phyloP scores from a whole-genome alignment of 805 yeast genomes.

The Yamadazyma kitorensis region DNA sequence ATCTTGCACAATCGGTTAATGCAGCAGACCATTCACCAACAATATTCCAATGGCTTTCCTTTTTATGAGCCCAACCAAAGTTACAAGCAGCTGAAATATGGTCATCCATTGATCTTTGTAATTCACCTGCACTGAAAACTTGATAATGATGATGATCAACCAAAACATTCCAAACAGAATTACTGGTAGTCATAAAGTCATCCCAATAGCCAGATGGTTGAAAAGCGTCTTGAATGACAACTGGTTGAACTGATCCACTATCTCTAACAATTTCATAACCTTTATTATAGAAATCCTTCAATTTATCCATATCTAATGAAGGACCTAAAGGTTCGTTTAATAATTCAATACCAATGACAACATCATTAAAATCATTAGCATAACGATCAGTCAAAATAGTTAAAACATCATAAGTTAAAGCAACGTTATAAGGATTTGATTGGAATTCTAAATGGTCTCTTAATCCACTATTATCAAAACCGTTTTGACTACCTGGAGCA shows the following conservation, averaged over 20 bases:
- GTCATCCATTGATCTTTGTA: constrained; percentile 55
- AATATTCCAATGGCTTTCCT: constrained; percentile 70
- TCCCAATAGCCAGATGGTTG: constrained; percentile 62
- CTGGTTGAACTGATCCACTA: constrained; percentile 48
- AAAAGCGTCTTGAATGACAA: constrained; percentile 84
- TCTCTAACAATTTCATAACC: constrained; percentile 67
- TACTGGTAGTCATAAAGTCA: constrained; percentile 39
- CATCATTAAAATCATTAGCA: constrained; percentile 56
- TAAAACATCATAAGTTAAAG: constrained; percentile 56
- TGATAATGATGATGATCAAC: constrained; percentile 92
- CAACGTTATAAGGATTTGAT: constrained; percentile 45
- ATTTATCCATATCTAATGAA: constrained; percentile 51
- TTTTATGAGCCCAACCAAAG: constrained; percentile 27
- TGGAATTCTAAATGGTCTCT: constrained; percentile 64
- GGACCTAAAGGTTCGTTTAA: constrained; percentile 90
- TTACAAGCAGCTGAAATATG: constrained; percentile 46
- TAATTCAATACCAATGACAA: constrained; percentile 79
- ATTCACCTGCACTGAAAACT: constrained; percentile 67
- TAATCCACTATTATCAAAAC: constrained; percentile 90
- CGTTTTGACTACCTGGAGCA: constrained; percentile 96
- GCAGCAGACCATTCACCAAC: constrained; percentile 94
- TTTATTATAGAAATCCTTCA: constrained; percentile 56
- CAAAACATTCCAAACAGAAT: constrained; percentile 59
- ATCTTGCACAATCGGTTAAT: constrained; percentile 82
- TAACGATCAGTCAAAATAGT: constrained; percentile 57